Conservation (phyloP, 768 basidiomycete genomes). For the Lactarius deliciosus region DNA sequence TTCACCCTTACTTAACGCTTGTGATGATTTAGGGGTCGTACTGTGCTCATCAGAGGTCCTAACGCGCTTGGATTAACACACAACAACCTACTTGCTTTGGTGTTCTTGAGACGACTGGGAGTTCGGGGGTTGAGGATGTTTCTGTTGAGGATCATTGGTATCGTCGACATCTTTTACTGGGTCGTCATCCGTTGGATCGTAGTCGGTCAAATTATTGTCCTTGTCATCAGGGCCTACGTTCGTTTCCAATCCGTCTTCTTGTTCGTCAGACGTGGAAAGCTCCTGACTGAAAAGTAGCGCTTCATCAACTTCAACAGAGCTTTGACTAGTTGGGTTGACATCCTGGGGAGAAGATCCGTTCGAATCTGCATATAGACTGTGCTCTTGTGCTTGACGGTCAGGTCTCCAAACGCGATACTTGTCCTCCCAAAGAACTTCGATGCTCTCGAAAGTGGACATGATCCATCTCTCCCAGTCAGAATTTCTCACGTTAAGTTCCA, state of each 20-base stretch:
- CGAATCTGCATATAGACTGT: conserved; percentile 23
- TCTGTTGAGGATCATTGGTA: conserved; percentile 20
- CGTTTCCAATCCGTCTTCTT: conserved; percentile 32
- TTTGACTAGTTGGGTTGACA: conserved; percentile 9
- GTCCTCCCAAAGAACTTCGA: conserved; percentile 82
- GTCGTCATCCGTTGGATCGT: conserved; percentile 37
- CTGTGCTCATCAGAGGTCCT: conserved; percentile 6
- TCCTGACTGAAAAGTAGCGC: conserved; percentile 52
- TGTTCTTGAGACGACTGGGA: conserved; percentile 4
- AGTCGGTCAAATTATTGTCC: conserved; percentile 33
- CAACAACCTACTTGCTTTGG: conserved; percentile 7
- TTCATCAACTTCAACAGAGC: conserved; percentile 54
- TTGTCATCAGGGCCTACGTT: conserved; percentile 34
- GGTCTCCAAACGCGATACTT: conserved; percentile 60
- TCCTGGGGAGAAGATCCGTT: conserved; percentile 18
- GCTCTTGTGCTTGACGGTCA: conserved; percentile 7
- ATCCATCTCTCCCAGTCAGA: conserved; percentile 69
- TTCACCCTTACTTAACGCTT: neutral
- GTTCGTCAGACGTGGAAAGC: conserved; percentile 41
- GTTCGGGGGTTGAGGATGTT: conserved; percentile 14
- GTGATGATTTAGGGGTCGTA: conserved; percentile 4
- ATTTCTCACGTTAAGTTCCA: conserved; percentile 31
- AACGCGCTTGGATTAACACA: neutral
- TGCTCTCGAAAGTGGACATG: conserved; percentile 88
- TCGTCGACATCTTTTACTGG: conserved; percentile 40